Evolutionary conservation across 345 rosid genomes (phyloP), one percentile per base, ranked within the genome.

Genomic region (Brassica carinata): DNA sequence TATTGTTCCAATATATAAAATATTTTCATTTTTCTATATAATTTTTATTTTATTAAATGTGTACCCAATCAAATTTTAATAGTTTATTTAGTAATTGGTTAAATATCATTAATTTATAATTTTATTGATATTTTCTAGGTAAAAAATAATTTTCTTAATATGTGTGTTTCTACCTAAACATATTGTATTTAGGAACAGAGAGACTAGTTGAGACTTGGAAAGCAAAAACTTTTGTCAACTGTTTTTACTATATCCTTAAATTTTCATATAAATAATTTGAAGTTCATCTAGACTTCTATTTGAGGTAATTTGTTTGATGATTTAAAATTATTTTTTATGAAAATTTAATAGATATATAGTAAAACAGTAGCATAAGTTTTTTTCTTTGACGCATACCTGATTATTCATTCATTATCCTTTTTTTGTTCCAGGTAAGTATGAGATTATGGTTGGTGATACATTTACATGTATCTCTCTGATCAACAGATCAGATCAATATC

Each of bases 361-460:
- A 45, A 40, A 45, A 43, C 51, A 14, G 55, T 45, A 45, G 15
- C 55, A 45, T 5, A 45, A 45, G 55, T 13, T 45, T 45, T 45
- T 9, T 45, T 45, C 55, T 45, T 40, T 13, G 55, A 45, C 15
- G 55, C 55, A 45, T 45, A 13, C 63, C 31, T 48, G 19, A 30
- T 3, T 17, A 29, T 26, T 17, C 38, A 43, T 74, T 29, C 30
- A 1, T 38, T 53, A 53, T 53, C 58, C 3, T 45, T 45, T 51
- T 53, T 13, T 45, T 19, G 55, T 45, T 45, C 51, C 63, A 74
- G 1, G 8, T 1, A 64, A 33, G 10, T 29, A 65, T 55, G 17
- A 67, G 36, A 75, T 34, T 51, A 55, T 33, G 66, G 40, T 75
- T 64, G 36, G 17, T 67, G 65, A 19, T 66, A 53, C 78, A 26